phyloP scores from a whole-genome alignment of 129 eudicot species.

The Chrysanthemum lavandulifolium region DNA sequence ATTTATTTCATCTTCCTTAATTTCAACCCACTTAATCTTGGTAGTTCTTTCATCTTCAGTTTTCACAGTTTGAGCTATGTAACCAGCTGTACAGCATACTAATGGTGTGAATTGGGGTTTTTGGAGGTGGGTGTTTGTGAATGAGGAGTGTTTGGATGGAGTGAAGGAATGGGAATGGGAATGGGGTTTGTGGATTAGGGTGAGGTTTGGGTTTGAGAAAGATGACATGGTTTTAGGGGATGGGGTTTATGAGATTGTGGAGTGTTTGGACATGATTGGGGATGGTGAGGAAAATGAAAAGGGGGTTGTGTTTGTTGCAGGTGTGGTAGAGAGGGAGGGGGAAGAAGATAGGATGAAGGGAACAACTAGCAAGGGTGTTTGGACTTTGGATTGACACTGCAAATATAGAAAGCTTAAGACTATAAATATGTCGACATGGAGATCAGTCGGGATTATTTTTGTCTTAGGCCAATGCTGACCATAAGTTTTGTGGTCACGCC shows the following conservation, averaged over 20 bases:
- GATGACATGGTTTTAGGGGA: slow-evolving; percentile 18
- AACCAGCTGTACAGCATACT: slow-evolving; percentile 25
- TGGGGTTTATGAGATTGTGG: neutral
- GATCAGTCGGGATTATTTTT: too few species aligned
- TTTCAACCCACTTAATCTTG: slow-evolving; percentile 49
- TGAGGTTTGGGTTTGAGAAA: slow-evolving; percentile 12
- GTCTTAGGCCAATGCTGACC: too few species aligned
- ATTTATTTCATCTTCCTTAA: slow-evolving; percentile 36
- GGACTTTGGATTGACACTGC: too few species aligned
- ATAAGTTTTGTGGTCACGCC: too few species aligned
- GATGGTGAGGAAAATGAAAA: too few species aligned
- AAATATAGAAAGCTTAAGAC: too few species aligned
- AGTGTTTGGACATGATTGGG: neutral
- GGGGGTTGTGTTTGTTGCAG: neutral
- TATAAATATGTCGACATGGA: too few species aligned
- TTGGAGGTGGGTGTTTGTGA: slow-evolving; percentile 2
- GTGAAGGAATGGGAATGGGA: neutral
- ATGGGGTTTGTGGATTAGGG: slow-evolving; percentile 15
- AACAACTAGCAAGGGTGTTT: too few species aligned
- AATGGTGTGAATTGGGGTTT: neutral
- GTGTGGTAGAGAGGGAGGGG: neutral
- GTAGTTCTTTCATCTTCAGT: slow-evolving; percentile 28
- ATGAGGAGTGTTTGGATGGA: slow-evolving; percentile 3
- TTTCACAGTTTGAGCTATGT: slow-evolving; percentile 15
- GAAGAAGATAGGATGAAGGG: neutral